Evolutionary conservation across 1,139 yeast species (phyloP).

Genomic region (Arxiozyma telluris): DNA sequence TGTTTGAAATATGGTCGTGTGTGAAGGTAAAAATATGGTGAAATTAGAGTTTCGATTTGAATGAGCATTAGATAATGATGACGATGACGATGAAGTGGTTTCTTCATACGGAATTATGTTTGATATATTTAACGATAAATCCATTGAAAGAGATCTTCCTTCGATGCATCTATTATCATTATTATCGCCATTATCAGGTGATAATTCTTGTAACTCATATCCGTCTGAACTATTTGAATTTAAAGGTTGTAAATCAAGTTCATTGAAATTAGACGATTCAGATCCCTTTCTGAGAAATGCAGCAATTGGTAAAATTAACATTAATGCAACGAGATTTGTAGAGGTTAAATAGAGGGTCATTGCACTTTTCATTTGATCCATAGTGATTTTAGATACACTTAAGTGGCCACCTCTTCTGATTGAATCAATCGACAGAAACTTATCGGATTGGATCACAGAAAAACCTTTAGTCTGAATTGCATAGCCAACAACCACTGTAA

Average conservation of each 20-base stretch:
- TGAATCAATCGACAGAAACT: conserved; percentile 2
- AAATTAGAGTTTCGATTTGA: not conserved
- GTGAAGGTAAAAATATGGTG: not conserved
- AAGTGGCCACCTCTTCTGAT: not conserved
- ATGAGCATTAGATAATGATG: not conserved
- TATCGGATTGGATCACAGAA: conserved; percentile 11
- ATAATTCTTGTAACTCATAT: not conserved
- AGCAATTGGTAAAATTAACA: conserved; percentile 11
- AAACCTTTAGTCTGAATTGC: conserved; percentile 16
- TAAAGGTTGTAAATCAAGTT: not conserved
- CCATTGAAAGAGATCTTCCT: conserved; percentile 1
- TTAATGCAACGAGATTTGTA: conserved; percentile 10
- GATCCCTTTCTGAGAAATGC: not conserved
- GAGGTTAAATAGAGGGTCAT: conserved; percentile 13
- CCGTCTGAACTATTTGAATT: not conserved
- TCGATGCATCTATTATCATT: not conserved
- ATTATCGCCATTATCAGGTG: not conserved
- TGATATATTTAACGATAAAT: conserved; percentile 2
- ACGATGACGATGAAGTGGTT: not conserved
- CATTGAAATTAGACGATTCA: not conserved
- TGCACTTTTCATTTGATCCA: conserved; percentile 6
- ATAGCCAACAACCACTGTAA: conserved; percentile 15
- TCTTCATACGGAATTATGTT: not conserved
- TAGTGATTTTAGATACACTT: not conserved
- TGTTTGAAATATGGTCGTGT: not conserved